Evolutionary conservation across 192 early-diverging fungal species (phyloP), one percentile per base, ranked within the genome.

Genomic region (Entophlyctis luteolus): DNA sequence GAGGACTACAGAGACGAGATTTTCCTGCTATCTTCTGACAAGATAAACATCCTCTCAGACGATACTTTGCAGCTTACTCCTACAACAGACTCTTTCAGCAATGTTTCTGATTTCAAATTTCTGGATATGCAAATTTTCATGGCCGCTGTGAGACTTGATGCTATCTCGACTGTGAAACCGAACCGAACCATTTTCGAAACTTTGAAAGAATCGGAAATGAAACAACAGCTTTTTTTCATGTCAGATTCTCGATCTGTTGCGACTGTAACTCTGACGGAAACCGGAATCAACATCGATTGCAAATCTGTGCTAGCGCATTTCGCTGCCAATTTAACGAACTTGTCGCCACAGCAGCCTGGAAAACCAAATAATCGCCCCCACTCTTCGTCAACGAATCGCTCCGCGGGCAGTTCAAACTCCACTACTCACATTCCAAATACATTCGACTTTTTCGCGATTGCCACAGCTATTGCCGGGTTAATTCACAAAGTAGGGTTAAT

Each of bases 391-490:
- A n/a, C n/a, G n/a, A n/a, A n/a, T n/a, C n/a, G n/a, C n/a, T n/a
- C n/a, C n/a, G n/a, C n/a, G n/a, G n/a, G n/a, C n/a, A n/a, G n/a
- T n/a, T n/a, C n/a, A n/a, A n/a, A n/a, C n/a, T n/a, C n/a, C n/a
- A n/a, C n/a, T n/a, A n/a, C n/a, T n/a, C n/a, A n/a, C n/a, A n/a
- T 39, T 18, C 38, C 57, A 0, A 27, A 39, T 14, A 23, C 12
- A 39, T 12, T 66, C 18, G 63, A 66, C 27, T 66, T 37, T 34
- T 66, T 66, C 55, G 63, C 49, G 12, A 23, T 66, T 1, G 27
- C 39, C 33, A 39, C 52, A 22, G 52, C 55, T 28, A 20, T 66
- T n/a, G 63, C 63, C 4, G 39, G 45, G n/a, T 20, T 66, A 8
- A 6, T 66, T 27, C 63, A 66, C 6, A 66, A 66, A 54, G 50